A percentile compares a stretch with the other conserved stretches of the same genome.
These are phyloP conservation scores for Zygnema circumcarinatum DNA, from an alignment of 139 green algal genomes.

Conservation along the genomic window DNA sequence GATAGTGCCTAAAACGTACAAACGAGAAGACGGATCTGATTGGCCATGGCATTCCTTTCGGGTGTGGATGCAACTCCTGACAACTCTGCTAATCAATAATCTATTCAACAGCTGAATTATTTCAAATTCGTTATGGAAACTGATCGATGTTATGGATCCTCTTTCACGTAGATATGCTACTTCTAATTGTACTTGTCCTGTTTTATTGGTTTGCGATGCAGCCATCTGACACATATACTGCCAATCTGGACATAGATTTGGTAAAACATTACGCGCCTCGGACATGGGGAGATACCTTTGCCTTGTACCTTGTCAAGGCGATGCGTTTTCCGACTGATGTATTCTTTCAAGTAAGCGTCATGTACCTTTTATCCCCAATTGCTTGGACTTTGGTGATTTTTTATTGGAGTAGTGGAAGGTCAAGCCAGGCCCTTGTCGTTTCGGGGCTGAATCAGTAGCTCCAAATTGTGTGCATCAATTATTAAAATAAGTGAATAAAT, in stretches of 20 bases:
- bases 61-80: conserved; percentile 6
- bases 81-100: neutral
- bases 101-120: neutral
- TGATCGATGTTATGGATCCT: too few relatives aligned
- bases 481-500: too few relatives aligned
- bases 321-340: conserved; percentile 57
- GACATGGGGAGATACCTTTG: conserved; percentile 47
- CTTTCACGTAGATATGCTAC: neutral
- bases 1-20: conserved; percentile 45
- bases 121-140: conserved; percentile 3
- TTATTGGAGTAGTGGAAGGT: neutral
- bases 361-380: neutral
- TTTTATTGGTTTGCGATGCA: conserved; percentile 5
- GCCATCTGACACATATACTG: conserved; percentile 32
- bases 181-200: neutral
- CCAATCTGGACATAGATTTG: conserved; percentile 30
- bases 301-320: conserved; percentile 49
- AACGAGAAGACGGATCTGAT: conserved; percentile 32
- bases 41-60: conserved; percentile 56
- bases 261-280: conserved; percentile 37
- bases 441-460: neutral
- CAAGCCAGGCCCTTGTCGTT: neutral
- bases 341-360: conserved; percentile 52
- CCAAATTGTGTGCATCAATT: neutral
- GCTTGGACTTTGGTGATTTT: neutral